phyloP scores from a whole-genome alignment of 2,329 filamentous ascomycete species.

The Phoma sp. region DNA sequence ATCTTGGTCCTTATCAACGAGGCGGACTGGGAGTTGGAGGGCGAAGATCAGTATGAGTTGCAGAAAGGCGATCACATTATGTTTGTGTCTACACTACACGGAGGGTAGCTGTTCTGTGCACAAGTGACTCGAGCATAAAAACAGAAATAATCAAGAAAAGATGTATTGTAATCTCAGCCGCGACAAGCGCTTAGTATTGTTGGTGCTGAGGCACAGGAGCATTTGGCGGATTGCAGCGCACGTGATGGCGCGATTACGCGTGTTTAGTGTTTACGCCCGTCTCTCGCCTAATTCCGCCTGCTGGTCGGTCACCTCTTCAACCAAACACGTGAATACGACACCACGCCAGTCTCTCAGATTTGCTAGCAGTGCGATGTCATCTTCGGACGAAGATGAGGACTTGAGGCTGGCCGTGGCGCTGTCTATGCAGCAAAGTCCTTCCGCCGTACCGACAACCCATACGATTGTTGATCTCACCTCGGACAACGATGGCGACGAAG shows the following conservation, averaged over 20 bases:
- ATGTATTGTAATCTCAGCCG: not conserved
- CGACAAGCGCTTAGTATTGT: not conserved
- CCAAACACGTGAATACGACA: conserved; percentile 3
- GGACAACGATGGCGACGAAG: conserved; percentile 20
- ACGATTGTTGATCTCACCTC: conserved; percentile 26
- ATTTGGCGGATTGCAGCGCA: conserved; percentile 6
- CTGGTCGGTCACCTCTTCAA: not conserved
- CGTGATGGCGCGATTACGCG: conserved; percentile 34
- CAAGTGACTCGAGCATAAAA: not conserved
- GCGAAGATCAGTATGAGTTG: conserved; percentile 87
- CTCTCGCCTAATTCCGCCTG: not conserved
- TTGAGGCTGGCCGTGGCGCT: conserved; percentile 37
- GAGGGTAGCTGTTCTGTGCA: conserved; percentile 63
- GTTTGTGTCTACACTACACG: conserved; percentile 96
- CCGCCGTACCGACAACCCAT: not conserved
- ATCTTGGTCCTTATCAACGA: conserved; percentile 98
- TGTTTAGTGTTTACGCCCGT: not conserved
- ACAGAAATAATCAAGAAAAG: not conserved
- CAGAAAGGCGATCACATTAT: conserved; percentile 84
- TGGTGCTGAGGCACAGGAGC: not conserved
- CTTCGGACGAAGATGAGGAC: conserved; percentile 40
- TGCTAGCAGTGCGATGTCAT: conserved; percentile 23
- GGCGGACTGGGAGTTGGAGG: conserved; percentile 97
- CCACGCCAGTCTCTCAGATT: not conserved
- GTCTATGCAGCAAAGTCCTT: conserved; percentile 34